Evolutionary conservation across 1,284 basidiomycete genomes (phyloP).

Genomic region (Ceratobasidium sp.): DNA sequence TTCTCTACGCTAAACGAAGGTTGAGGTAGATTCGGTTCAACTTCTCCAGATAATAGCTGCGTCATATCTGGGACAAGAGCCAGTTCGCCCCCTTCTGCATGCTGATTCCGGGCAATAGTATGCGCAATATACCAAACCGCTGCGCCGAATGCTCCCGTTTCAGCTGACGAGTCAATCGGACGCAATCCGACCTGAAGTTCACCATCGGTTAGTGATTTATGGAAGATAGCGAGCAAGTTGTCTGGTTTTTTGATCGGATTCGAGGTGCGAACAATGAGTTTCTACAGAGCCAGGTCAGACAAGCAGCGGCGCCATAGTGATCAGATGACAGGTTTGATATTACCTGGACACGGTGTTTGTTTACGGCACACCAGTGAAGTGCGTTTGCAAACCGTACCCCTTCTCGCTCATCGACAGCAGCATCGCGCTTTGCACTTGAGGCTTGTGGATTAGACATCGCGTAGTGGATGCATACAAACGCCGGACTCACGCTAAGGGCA

Average conservation of each 20-base stretch:
- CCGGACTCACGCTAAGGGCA: background rate
- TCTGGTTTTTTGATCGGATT: conserved; percentile 36
- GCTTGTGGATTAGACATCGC: background rate
- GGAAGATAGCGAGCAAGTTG: conserved; percentile 4
- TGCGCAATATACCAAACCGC: conserved; percentile 18
- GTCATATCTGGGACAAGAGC: conserved; percentile 1
- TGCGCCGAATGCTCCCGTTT: conserved; percentile 19
- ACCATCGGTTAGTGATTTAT: conserved; percentile 10
- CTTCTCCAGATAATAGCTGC: background rate
- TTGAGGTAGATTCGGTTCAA: background rate
- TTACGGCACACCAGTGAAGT: conserved; percentile 31
- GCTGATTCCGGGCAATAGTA: background rate
- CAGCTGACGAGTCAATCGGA: background rate
- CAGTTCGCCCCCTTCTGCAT: background rate
- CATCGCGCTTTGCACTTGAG: conserved; percentile 3
- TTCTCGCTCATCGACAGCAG: conserved; percentile 9
- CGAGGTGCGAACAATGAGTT: conserved; percentile 30
- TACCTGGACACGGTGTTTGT: conserved; percentile 25
- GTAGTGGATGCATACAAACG: background rate
- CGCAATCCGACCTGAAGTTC: conserved; percentile 20
- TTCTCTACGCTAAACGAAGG: background rate
- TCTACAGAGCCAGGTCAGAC: background rate
- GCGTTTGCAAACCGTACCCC: conserved; percentile 31
- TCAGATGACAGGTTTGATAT: background rate
- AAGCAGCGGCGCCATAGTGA: background rate